Conservation (phyloP, 2,329 filamentous ascomycete genomes). For the Colletotrichum tropicale region DNA sequence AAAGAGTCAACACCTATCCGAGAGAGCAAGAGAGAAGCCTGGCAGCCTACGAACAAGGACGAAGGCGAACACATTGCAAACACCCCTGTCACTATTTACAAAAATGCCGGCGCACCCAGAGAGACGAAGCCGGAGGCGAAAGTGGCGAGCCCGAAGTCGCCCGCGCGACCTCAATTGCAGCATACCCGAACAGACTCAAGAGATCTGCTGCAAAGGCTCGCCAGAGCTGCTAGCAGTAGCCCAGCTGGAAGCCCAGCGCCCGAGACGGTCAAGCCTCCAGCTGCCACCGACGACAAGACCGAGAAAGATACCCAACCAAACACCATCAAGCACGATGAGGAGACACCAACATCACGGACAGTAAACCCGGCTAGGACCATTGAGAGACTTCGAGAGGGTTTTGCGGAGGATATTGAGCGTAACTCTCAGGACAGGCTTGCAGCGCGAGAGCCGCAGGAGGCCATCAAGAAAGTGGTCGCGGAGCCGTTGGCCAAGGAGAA, state of each 20-base stretch:
- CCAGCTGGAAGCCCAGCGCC: constrained; percentile 31
- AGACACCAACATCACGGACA: neutral
- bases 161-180: neutral
- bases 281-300: neutral
- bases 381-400: neutral
- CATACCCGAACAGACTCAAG: constrained; percentile 43
- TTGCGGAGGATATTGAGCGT: neutral
- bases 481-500: neutral
- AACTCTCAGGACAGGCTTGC: neutral
- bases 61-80: constrained; percentile 40
- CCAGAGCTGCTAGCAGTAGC: constrained; percentile 51
- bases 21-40: neutral
- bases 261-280: constrained; percentile 20
- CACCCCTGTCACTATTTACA: constrained; percentile 46
- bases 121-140: constrained; percentile 9
- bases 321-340: neutral
- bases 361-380: neutral
- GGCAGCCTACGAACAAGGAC: constrained; percentile 1
- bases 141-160: constrained; percentile 4
- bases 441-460: neutral
- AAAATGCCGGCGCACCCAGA: constrained; percentile 8
- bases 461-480: neutral
- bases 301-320: neutral
- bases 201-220: constrained; percentile 54
- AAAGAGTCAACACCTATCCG: constrained; percentile 10